Percentiles rank a stretch among this genome's conserved stretches.
phyloP scores from a whole-genome alignment of 2,329 filamentous ascomycete genomes.

The Aureobasidium namibiae region DNA sequence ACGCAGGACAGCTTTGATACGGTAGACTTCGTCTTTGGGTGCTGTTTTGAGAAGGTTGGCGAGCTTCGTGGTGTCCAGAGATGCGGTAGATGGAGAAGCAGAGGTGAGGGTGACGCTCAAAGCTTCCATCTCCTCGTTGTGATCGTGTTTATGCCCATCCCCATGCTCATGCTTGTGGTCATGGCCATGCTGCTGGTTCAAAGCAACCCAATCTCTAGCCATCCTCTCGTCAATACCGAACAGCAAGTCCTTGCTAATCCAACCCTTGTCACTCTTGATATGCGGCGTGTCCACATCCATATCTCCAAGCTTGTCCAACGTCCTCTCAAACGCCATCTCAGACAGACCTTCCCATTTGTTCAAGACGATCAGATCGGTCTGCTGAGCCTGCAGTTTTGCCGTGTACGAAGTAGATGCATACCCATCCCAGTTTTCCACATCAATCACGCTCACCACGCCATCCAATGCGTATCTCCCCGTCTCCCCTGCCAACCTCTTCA shows the following conservation, averaged over 20 bases:
- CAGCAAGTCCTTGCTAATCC: slow-evolving; percentile 68
- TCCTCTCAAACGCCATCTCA: slow-evolving; percentile 68
- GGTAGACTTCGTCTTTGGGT: slow-evolving; percentile 88
- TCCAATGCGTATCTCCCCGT: slow-evolving; percentile 67
- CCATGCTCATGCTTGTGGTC: slow-evolving; percentile 31
- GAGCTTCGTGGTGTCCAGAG: slow-evolving; percentile 51
- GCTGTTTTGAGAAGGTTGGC: slow-evolving; percentile 60
- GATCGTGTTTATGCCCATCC: slow-evolving; percentile 41
- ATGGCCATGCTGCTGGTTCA: slow-evolving; percentile 31
- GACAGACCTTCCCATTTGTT: slow-evolving; percentile 83
- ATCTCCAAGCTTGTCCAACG: slow-evolving; percentile 70
- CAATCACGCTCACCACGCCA: slow-evolving; percentile 81
- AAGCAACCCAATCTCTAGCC: slow-evolving; percentile 41
- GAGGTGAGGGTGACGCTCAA: slow-evolving; percentile 60
- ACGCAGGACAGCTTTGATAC: slow-evolving; percentile 71
- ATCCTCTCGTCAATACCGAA: slow-evolving; percentile 83
- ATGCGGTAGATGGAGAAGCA: slow-evolving; percentile 16
- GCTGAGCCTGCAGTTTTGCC: slow-evolving; percentile 76
- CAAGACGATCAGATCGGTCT: slow-evolving; percentile 83
- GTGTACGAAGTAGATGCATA: slow-evolving; percentile 90
- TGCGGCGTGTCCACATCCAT: slow-evolving; percentile 67
- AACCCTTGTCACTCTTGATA: slow-evolving; percentile 76
- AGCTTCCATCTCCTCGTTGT: slow-evolving; percentile 84
- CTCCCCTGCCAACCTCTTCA: slow-evolving; percentile 69
- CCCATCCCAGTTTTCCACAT: slow-evolving; percentile 90